These are phyloP conservation scores for Pseudogymnoascus sp. DNA, from an alignment of 2,329 filamentous ascomycete species.

Conservation along the genomic window DNA sequence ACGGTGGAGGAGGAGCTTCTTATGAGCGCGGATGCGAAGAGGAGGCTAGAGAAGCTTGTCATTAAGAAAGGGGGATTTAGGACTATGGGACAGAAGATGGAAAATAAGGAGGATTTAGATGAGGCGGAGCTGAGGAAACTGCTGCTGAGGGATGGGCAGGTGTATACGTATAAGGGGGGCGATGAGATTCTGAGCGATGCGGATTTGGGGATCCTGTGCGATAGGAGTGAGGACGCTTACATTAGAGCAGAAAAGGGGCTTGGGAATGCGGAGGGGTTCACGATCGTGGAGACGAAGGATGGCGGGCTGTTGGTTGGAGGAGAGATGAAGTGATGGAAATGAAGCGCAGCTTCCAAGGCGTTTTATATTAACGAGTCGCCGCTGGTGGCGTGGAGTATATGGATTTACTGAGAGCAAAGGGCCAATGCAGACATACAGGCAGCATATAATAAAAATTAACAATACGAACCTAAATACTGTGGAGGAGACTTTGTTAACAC, in stretches of 20 bases:
- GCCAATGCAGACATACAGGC: not conserved
- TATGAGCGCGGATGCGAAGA: conserved; percentile 82
- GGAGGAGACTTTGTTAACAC: not conserved
- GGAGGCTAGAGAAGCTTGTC: conserved; percentile 84
- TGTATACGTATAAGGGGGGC: conserved; percentile 51
- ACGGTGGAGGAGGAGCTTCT: conserved; percentile 87
- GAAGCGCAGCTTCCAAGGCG: not conserved
- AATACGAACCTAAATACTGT: not conserved
- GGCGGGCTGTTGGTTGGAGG: conserved; percentile 28
- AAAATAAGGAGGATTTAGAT: conserved; percentile 41
- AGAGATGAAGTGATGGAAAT: conserved; percentile 17
- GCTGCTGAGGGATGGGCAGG: conserved; percentile 64
- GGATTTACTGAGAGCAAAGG: not conserved
- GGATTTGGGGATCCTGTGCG: conserved; percentile 72
- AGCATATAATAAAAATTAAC: not conserved
- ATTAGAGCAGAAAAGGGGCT: conserved; percentile 69
- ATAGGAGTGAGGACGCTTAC: conserved; percentile 57
- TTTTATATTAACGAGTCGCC: not conserved
- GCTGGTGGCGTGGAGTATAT: not conserved
- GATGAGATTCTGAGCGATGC: conserved; percentile 64
- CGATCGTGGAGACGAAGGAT: conserved; percentile 72
- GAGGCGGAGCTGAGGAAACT: conserved; percentile 55
- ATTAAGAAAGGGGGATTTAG: conserved; percentile 88
- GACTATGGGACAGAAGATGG: conserved; percentile 57
- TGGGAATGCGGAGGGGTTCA: conserved; percentile 64